phyloP scores from a whole-genome alignment of 1,284 basidiomycete species.

The Heterobasidion irregulare region DNA sequence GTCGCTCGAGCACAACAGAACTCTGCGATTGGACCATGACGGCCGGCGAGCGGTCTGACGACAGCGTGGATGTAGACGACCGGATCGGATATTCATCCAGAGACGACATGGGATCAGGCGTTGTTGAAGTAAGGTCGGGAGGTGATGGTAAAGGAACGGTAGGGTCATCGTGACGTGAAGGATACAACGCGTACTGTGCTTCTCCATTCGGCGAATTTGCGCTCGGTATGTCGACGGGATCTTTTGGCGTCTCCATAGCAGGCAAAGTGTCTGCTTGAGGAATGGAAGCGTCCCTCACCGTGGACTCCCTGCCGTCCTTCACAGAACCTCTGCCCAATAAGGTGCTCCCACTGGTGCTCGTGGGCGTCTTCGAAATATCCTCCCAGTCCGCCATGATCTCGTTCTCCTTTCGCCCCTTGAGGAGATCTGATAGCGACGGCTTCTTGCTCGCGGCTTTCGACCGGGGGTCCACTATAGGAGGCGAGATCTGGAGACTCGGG shows the following conservation, averaged over 20 bases:
- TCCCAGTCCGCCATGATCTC: slow-evolving; percentile 57
- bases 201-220: slow-evolving; percentile 10
- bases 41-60: slow-evolving; percentile 33
- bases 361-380: slow-evolving; percentile 42
- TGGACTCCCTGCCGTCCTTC: slow-evolving; percentile 4
- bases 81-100: slow-evolving; percentile 48
- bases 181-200: slow-evolving; percentile 9
- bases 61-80: slow-evolving; percentile 37
- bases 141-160: slow-evolving; percentile 43
- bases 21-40: slow-evolving; percentile 24
- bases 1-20: slow-evolving; percentile 48
- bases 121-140: slow-evolving; percentile 52
- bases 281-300: not conserved
- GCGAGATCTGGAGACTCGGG: slow-evolving; percentile 24
- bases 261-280: not conserved
- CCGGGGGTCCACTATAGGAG: slow-evolving; percentile 20
- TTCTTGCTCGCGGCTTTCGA: slow-evolving; percentile 35
- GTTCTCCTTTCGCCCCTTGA: slow-evolving; percentile 42
- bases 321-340: slow-evolving; percentile 18
- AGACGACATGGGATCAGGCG: slow-evolving; percentile 65
- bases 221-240: not conserved
- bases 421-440: slow-evolving; percentile 55
- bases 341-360: slow-evolving; percentile 32
- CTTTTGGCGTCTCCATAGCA: not conserved
- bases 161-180: not conserved